A percentile compares a stretch with the other conserved stretches of the same genome.
Conservation (phyloP, 257 asterid genomes). For the Osmanthus fragrans region DNA sequence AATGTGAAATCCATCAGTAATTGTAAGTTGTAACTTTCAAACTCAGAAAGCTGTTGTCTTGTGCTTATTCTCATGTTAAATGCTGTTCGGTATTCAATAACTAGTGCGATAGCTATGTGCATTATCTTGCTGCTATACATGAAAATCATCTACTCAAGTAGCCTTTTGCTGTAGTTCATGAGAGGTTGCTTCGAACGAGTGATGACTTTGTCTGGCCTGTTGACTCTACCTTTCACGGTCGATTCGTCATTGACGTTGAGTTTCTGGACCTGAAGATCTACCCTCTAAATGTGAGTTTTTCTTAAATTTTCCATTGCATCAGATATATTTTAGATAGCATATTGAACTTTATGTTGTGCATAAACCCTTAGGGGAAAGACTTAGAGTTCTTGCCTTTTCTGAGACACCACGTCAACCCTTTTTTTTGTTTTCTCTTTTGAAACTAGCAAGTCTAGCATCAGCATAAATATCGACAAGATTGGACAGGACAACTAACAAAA, state of each 20-base stretch:
- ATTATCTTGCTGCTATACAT: neutral
- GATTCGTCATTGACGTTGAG: constrained; percentile 78
- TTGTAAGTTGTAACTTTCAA: too few species aligned
- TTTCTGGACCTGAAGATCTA: constrained; percentile 77
- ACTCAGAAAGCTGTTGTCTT: too few species aligned
- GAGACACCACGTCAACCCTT: neutral
- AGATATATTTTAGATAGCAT: neutral
- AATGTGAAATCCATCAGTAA: too few species aligned
- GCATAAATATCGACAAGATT: neutral
- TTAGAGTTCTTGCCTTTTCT: neutral
- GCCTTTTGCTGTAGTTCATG: constrained; percentile 64
- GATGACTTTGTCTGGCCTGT: constrained; percentile 86
- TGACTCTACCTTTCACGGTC: constrained; percentile 62
- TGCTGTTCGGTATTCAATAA: neutral
- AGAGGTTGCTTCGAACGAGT: constrained; percentile 70
- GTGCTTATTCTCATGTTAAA: too few species aligned
- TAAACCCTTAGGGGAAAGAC: neutral
- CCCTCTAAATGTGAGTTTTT: constrained; percentile 60
- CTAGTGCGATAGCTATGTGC: neutral
- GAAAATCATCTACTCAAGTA: constrained; percentile 6
- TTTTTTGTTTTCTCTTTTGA: neutral
- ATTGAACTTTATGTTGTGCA: neutral
- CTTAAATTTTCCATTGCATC: neutral
- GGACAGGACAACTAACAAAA: neutral
- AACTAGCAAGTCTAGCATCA: neutral